Evolutionary conservation across 2,329 filamentous ascomycete genomes (phyloP), one percentile per base, ranked within the genome.

Genomic region (Talaromyces pinophilus): DNA sequence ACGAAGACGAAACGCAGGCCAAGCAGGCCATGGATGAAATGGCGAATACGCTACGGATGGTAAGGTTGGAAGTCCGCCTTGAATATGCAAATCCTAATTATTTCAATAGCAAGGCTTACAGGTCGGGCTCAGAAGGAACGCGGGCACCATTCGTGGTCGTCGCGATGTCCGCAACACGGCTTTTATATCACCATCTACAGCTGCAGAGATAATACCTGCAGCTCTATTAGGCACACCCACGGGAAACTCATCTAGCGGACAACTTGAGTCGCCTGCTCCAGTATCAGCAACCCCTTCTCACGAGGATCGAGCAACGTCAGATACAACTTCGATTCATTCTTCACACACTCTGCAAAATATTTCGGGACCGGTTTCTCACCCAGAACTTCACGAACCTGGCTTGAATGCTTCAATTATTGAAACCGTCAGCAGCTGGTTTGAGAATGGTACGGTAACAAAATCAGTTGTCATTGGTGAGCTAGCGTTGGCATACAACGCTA

Each of bases 401-500:
- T 83, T 99, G 5, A 95, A 92, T 76, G 88, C 91, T 3, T 98
- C 94, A 15, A 86, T 98, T 64, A 90, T 98, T 61, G 95, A 99
- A 78, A 95, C 91, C 0, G 88, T 98, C n/a, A 95, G 88, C 68
- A 92, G 91, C 15, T 88, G 87, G 63, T 96, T 97, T 75, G 90
- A 93, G 65, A 86, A 90, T 40, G 91, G 92, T 8, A 83, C 82
- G 13, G 80, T 93, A 11, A 91, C 87, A 69, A 89, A 87, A 59
- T 88, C 89, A 15, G 90, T 90, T 67, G 87, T 97, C 25, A 88
- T 89, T 54, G 95, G 95, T 66, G 94, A 99, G 80, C 88, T 99
- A 71, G 95, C 94, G 3, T 87, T 99, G 70, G 88, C 90, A 25
- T 93, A 93, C 77, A 95, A 95, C 69, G 67, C 74, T 44, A 55